These are phyloP conservation scores for Mycogone perniciosa DNA, from an alignment of 2,329 filamentous ascomycete genomes.

Conservation along the genomic window DNA sequence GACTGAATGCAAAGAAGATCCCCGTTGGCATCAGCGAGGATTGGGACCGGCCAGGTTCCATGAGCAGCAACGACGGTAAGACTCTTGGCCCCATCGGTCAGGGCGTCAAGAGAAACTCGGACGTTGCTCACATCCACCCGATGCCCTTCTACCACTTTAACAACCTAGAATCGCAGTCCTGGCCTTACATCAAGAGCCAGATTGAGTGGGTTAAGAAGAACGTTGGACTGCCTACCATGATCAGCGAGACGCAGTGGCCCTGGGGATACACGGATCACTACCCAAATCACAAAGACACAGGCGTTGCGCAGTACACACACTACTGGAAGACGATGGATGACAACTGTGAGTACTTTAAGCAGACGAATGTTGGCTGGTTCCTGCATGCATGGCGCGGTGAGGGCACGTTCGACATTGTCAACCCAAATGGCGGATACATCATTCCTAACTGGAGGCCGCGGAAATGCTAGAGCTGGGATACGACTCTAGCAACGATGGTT, in stretches of 20 bases:
- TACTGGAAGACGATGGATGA: conserved; percentile 17
- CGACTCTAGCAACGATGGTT: neutral
- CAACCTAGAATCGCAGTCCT: conserved; percentile 11
- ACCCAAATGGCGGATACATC: conserved; percentile 15
- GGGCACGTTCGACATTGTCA: conserved; percentile 16
- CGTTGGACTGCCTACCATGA: conserved; percentile 14
- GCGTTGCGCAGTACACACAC: conserved; percentile 13
- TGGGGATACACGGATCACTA: conserved; percentile 16
- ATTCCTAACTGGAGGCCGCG: conserved; percentile 16
- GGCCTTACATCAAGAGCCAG: conserved; percentile 15
- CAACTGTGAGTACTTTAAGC: conserved; percentile 17
- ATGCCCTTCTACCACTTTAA: conserved; percentile 19
- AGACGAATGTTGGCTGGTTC: conserved; percentile 16
- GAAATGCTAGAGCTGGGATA: conserved; percentile 12
- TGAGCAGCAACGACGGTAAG: conserved; percentile 11
- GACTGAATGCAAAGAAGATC: conserved; percentile 12
- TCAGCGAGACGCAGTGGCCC: conserved; percentile 18
- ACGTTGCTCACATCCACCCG: conserved; percentile 17
- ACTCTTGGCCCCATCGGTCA: conserved; percentile 12
- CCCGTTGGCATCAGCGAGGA: conserved; percentile 18
- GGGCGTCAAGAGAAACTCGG: conserved; percentile 16
- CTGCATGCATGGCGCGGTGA: conserved; percentile 17
- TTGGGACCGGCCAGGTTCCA: conserved; percentile 17
- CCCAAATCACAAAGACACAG: conserved; percentile 13
- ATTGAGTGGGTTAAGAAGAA: conserved; percentile 14